Conservation (phyloP, 371 early-diverging fungal species). For the Mortierella sp. region DNA sequence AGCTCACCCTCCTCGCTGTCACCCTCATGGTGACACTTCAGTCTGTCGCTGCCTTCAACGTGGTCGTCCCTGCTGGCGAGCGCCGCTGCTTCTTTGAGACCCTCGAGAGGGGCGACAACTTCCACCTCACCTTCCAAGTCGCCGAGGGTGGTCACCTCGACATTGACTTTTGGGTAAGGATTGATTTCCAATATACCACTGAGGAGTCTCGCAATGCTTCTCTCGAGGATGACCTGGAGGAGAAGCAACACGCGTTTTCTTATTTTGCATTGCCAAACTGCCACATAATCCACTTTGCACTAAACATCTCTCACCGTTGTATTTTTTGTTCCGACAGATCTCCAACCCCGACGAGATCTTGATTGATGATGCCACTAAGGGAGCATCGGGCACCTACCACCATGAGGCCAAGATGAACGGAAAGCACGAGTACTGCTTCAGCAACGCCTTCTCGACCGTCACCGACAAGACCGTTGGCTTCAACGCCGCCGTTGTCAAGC, state of each 20-base stretch:
- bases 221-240: too few relatives aligned
- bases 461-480: conserved; percentile 70
- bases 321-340: conserved; percentile 59
- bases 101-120: conserved; percentile 67
- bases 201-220: too few relatives aligned
- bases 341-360: conserved; percentile 63
- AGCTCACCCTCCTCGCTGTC: conserved; percentile 31
- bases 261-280: neutral
- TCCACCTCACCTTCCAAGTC: conserved; percentile 81
- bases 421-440: conserved; percentile 82
- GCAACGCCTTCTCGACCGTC: conserved; percentile 68
- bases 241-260: conserved; percentile 1
- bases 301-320: neutral
- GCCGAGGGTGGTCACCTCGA: conserved; percentile 77
- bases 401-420: conserved; percentile 70
- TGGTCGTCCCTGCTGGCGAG: conserved; percentile 63
- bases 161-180: conserved; percentile 80
- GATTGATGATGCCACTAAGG: conserved; percentile 61
- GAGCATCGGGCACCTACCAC: conserved; percentile 67
- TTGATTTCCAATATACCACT: neutral
- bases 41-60: conserved; percentile 56
- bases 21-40: conserved; percentile 41
- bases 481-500: conserved; percentile 59
- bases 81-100: conserved; percentile 76
- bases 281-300: neutral